Base-by-base conservation (phyloP, 441 rosid genomes). In the Mallotus japonicus region DNA sequence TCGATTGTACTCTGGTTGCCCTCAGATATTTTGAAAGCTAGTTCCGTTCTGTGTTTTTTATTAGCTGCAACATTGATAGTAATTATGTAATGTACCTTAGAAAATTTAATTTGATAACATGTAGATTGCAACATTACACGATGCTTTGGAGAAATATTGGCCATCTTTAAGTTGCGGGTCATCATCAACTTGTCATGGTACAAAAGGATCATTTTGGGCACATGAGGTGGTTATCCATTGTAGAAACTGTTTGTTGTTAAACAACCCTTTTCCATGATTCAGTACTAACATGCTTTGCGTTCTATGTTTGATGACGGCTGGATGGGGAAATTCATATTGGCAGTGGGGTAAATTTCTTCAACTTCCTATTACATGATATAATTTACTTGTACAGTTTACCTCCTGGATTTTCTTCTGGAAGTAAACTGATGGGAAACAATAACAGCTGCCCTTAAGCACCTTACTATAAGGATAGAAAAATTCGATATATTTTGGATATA, bases 171-270 rank as follows among this genome's bases (percentile, higher is more conserved):
- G 89, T 69, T 95, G 99, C 74, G 81, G 92, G 62, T 73, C 85
- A 67, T 15, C 95, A 71, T 88, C 95, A 44, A 79, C 91, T 68
- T 95, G 99, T 82, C 77, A 72, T 76, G 90, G 99, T 75, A 82
- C 89, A 22, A 84, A 72, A 81, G 97, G 99, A 68, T 85, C 92
- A 20, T 92, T 95, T 79, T 95, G 99, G 99, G 97, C 86, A 42
- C 97, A 95, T 56, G 97, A 95, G 99, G 94, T 88, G 79, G 72
- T 79, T 74, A 37, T 77, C 47, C 42, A 32, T 40, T 70, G 13
- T 54, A 49, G 34, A 8, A 16, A 56, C 17, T 28, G 14, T 72
- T 71, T 59, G 15, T 63, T 59, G 53, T 24, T 77, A 24, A 78
- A 20, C 46, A 6, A 73, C 75, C 32, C 49, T 22, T 59, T 14